Base-by-base conservation (phyloP, 352 stramenopile species). In the Globisporangium middletonii region DNA sequence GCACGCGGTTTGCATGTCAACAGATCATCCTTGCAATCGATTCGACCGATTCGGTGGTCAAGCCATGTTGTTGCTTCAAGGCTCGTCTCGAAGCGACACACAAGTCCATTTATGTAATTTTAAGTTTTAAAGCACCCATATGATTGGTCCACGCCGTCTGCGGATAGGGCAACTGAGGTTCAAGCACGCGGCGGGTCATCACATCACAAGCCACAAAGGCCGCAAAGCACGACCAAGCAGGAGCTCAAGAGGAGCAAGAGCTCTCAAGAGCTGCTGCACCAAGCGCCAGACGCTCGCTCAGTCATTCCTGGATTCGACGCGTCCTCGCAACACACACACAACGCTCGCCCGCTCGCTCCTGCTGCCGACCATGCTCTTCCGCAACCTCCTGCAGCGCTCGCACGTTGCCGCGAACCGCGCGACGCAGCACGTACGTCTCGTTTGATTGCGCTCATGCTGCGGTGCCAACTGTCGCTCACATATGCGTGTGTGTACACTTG, bases 251-350 rank as follows among this genome's bases (percentile, higher is more conserved):
- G 38, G 38, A 5, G 38, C 38, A 16, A 18, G 11, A 7, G 41
- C 41, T 23, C 23, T 23, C 23, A n/a, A n/a, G 4, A 16, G 16
- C 41, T 19, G 41, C 43, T 27, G 43, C 43, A 28, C 43, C 43
- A 44, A 44, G 41, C 41, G 41, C 19, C 43, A 28, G 43, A 23
- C 23, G 23, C 23, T 28, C 16, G 43, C 43, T 26, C 43, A 7
- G 18, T 28, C 56, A 62, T 50, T 62, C 46, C 27, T 48, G 37
- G 38, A 51, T 62, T 56, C n/a, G 56, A 41, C 11, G 44, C 54
- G 33, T 26, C 19, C 1, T 9, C 42, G 30, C 52, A 41, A 50
- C 41, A 50, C 44, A 16, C 43, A 19, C 37, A 13, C 37, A 19
- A 23, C 23, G 23, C 23, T 23, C 41, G 33, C 26, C 15, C 45